These are phyloP conservation scores for Kwoniella shandongensis DNA, from an alignment of 768 basidiomycete genomes.

Conservation along the genomic window DNA sequence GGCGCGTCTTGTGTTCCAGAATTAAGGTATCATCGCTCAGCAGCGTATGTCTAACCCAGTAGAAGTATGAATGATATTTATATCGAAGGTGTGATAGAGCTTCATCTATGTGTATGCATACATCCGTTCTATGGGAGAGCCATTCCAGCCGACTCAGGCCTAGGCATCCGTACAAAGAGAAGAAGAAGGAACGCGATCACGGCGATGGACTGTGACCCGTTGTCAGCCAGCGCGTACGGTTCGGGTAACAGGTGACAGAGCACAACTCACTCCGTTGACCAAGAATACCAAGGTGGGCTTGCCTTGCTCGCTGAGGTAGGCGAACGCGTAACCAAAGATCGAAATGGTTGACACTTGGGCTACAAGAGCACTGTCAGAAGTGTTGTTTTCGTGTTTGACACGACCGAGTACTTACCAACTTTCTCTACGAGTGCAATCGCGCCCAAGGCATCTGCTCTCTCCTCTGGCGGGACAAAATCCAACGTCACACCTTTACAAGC, in stretches of 20 bases:
- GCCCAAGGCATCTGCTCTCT: slow-evolving; percentile 47
- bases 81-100: no score
- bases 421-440: slow-evolving; percentile 49
- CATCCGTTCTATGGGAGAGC: slow-evolving; percentile 16
- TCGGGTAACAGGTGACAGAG: not conserved
- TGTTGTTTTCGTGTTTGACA: no score
- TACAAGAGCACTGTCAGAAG: not conserved
- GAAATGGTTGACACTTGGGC: slow-evolving; percentile 39
- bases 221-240: not conserved
- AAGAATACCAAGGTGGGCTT: slow-evolving; percentile 38
- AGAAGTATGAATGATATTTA: no score
- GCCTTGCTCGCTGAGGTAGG: slow-evolving; percentile 32
- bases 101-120: no score
- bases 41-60: no score
- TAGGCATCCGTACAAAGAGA: slow-evolving; percentile 37
- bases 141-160: slow-evolving; percentile 9
- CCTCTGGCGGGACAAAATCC: slow-evolving; percentile 44
- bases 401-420: slow-evolving; percentile 28
- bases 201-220: slow-evolving; percentile 20
- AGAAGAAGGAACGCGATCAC: slow-evolving; percentile 35
- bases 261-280: slow-evolving; percentile 46
- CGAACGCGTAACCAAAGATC: slow-evolving; percentile 39
- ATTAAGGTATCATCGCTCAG: no score
- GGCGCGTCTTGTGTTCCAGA: no score
- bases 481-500: slow-evolving; percentile 51